Evolutionary conservation across 306 rosid genomes (phyloP).

Genomic region (Cucumis sativus): DNA sequence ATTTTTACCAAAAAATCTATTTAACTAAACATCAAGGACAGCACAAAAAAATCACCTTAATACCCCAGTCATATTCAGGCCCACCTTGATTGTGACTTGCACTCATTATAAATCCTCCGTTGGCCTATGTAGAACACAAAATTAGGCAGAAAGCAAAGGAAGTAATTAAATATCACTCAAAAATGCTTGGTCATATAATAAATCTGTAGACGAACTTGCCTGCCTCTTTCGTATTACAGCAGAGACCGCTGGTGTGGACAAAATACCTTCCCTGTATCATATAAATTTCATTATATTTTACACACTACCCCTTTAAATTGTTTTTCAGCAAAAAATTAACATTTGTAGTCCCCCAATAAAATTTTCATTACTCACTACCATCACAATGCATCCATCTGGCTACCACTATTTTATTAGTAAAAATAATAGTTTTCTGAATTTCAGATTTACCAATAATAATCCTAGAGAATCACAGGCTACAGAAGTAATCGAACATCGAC

Average conservation of each 20-base stretch:
- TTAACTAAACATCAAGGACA: not conserved
- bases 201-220: constrained; percentile 31
- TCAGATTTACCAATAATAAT: not conserved
- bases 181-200: constrained; percentile 15
- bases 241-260: constrained; percentile 96
- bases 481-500: not conserved
- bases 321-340: not conserved
- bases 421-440: not conserved
- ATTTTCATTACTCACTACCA: not conserved
- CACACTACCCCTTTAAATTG: not conserved
- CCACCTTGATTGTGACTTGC: constrained; percentile 99
- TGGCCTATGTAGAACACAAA: constrained; percentile 44
- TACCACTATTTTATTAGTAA: not conserved
- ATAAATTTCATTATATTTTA: not conserved
- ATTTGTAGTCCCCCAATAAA: not conserved
- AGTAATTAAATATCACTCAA: not conserved
- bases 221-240: constrained; percentile 86
- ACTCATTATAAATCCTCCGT: constrained; percentile 98
- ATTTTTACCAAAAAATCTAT: not conserved
- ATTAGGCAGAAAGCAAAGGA: constrained; percentile 4
- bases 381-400: not conserved
- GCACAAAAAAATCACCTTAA: constrained; percentile 49
- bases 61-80: constrained; percentile 98
- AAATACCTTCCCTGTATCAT: constrained; percentile 66
- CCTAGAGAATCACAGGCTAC: not conserved